Evolutionary conservation across 2,329 filamentous ascomycete species (phyloP), one percentile per base, ranked within the genome.

Genomic region (Alternaria sp.): DNA sequence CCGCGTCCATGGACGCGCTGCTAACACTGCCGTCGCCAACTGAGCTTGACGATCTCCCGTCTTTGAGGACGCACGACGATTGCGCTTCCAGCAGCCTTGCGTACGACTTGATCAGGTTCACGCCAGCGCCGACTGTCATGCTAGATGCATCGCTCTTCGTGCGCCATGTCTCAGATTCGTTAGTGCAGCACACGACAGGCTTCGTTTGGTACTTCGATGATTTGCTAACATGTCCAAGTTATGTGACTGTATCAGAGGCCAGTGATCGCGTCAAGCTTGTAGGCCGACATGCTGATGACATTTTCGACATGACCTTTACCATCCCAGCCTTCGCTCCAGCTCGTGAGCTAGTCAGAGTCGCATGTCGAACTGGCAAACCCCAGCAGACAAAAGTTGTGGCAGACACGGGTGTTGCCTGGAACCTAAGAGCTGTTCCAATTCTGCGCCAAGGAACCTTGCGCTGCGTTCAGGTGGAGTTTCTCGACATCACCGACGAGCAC

Each of bases 111-210:
- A 64, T 75, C 29, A 79, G 74, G 68, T 77, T 61, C 71, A 82
- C 70, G 80, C 83, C 70, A 77, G 58, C 72, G 44, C 69, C 69
- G 31, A 76, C 72, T n/a, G 39, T 75, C 42, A 54, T 75, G 13
- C 52, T 75, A 14, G 67, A 73, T 54, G 56, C 63, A 13, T 80
- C 86, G 58, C 80, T 96, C 51, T 90, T 89, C 66, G 66, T 77
- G 37, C 55, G 62, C 28, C 67, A 81, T 50, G 77, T 80, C 3
- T 84, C 82, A 3, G 72, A 80, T 33, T 80, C 79, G 44, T 48
- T 48, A 48, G 44, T 48, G 21, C 7, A 48, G 44, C 21, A 29
- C 23, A n/a, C 5, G 31, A 36, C 9, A 24, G n/a, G 21, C 13
- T 14, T n/a, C 21, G 29, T n/a, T 21, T 5, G 33, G 36, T 1